Evolutionary conservation across 371 early-diverging fungal genomes (phyloP).

Genomic region (Lichtheimia corymbifera): DNA sequence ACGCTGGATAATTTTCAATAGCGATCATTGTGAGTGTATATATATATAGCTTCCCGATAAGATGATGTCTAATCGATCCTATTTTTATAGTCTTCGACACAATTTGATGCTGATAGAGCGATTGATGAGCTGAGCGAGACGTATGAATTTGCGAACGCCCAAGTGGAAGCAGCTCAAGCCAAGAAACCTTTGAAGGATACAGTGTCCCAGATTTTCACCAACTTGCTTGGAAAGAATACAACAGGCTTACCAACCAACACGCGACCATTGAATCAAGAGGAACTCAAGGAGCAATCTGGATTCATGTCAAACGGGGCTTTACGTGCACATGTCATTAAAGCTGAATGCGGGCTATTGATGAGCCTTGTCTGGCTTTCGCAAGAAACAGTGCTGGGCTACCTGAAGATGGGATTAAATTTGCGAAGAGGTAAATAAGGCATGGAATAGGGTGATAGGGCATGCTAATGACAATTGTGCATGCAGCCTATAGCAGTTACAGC

Average conservation of each 20-base stretch:
- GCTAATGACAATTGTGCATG: neutral
- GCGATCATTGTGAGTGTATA: too few species aligned
- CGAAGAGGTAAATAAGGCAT: constrained; percentile 49
- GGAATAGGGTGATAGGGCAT: neutral
- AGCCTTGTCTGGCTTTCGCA: constrained; percentile 56
- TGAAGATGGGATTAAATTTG: constrained; percentile 63
- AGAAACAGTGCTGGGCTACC: constrained; percentile 58
- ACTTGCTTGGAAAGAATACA: constrained; percentile 35
- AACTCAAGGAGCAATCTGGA: constrained; percentile 23
- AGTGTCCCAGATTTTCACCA: constrained; percentile 40
- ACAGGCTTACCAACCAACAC: constrained; percentile 48
- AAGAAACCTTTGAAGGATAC: constrained; percentile 49
- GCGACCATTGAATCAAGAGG: constrained; percentile 27
- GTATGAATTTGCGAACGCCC: constrained; percentile 49
- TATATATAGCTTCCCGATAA: too few species aligned
- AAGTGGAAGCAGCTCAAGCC: constrained; percentile 50
- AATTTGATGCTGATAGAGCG: constrained; percentile 50
- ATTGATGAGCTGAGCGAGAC: constrained; percentile 45
- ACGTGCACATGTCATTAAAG: constrained; percentile 61
- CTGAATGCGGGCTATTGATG: constrained; percentile 59
- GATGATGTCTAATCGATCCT: too few species aligned
- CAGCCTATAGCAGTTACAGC: constrained; percentile 50
- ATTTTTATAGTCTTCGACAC: constrained; percentile 46
- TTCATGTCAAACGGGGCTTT: constrained; percentile 59
- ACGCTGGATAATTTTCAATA: too few species aligned